Base-by-base conservation (phyloP, 106 monocot species). In the Iris macrosiphon region DNA sequence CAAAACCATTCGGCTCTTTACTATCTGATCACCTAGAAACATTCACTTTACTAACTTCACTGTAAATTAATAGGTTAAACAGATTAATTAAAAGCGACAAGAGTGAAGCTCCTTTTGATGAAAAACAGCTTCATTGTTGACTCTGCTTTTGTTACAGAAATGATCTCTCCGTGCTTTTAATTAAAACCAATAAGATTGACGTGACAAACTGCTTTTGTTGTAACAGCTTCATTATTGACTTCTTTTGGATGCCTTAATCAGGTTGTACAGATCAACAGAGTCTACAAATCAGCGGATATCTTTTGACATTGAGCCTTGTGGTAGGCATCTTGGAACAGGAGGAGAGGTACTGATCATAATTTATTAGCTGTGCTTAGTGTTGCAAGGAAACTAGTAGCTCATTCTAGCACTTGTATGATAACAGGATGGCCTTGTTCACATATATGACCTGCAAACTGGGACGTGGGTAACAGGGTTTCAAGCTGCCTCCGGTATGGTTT, bases 281-380 rank as follows among this genome's bases (percentile, higher is more conserved):
- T 64, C 59, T 63, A 98, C 98, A 43, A 91, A 98, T 65, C 98
- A 98, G 60, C 60, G 87, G 45, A 91, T 98, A 81, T 64, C 87
- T 50, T 98, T 98, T 71, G 98, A 91, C 67, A 91, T 98, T 48
- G 98, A 98, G 14, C 83, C 91, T 62, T 87, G 57, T 65, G 98
- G 98, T 8, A 83, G 87, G 52, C 75, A 91, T 53, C 91, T 98
- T 69, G 91, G 79, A 46, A 78, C 98, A 45, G 98, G 98, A 34
- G 98, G 98, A 33, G 71, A 91, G 95, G 93, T 88, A 71, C 4
- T 51, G 23, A 34, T 12, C 7, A 1, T 14, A 31, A 10, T 61
- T 57, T 14, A 9, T 59, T 40, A 39, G 24, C 60, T 44, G 6
- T 29, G 27, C 1, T 17, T 51, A 63, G 48, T 61, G 11, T 53